Conservation (phyloP, 352 stramenopile genomes). For the Pythium biforme region DNA sequence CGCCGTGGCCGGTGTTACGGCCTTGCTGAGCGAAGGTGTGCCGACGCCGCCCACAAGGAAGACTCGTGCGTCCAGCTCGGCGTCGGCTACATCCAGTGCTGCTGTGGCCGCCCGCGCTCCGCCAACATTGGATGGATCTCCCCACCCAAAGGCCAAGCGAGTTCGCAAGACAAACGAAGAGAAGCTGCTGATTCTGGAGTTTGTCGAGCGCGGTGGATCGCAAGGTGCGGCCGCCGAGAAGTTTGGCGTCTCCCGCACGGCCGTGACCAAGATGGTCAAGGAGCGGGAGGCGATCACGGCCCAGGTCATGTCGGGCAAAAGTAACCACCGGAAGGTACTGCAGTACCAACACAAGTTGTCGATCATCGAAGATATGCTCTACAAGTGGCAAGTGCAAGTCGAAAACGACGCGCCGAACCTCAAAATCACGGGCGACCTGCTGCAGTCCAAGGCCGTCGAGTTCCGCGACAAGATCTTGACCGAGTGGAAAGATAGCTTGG, state of each 20-base stretch:
- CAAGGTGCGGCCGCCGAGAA: conserved; percentile 74
- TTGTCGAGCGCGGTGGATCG: conserved; percentile 74
- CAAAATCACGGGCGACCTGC: conserved; percentile 72
- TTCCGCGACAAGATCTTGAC: conserved; percentile 80
- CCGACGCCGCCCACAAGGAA: conserved; percentile 11
- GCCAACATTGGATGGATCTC: not conserved
- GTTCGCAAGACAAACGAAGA: conserved; percentile 85
- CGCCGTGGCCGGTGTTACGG: not conserved
- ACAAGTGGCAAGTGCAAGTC: conserved; percentile 83
- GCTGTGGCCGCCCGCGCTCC: not conserved
- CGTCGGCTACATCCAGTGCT: not conserved
- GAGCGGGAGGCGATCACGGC: conserved; percentile 71
- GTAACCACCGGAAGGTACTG: conserved; percentile 73
- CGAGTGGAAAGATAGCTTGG: conserved; percentile 64
- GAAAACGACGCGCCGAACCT: conserved; percentile 61
- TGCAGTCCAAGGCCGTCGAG: conserved; percentile 79
- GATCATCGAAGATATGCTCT: conserved; percentile 85
- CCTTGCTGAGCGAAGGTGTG: not conserved
- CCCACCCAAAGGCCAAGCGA: conserved; percentile 38
- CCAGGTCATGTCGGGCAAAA: conserved; percentile 66
- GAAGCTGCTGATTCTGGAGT: conserved; percentile 82
- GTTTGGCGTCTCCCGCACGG: conserved; percentile 77
- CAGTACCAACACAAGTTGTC: conserved; percentile 84
- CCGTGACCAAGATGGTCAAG: conserved; percentile 87
- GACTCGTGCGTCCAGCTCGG: not conserved